Evolutionary conservation across 2,329 filamentous ascomycete species (phyloP).

Genomic region (Exophiala oligosperma): DNA sequence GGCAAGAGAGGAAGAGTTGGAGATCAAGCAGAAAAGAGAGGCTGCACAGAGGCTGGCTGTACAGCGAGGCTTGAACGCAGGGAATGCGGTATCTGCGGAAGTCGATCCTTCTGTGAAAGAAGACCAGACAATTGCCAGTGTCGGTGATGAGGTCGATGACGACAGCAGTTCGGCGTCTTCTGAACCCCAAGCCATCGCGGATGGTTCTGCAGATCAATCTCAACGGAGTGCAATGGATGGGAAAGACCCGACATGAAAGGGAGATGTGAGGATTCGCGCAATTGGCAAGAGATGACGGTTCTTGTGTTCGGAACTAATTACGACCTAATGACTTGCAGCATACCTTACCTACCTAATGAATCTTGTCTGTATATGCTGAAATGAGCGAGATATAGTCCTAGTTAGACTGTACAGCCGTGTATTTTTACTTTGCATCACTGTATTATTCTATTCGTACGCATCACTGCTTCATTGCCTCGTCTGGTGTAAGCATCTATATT

Average conservation of each 20-base stretch:
- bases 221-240: not conserved
- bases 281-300: not conserved
- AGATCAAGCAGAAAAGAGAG: constrained; percentile 53
- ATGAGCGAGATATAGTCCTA: constrained; percentile 4
- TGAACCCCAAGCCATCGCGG: not conserved
- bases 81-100: not conserved
- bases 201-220: not conserved
- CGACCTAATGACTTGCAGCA: constrained; percentile 1
- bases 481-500: too few species aligned
- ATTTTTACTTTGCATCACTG: not conserved
- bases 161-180: not conserved
- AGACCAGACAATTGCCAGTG: not conserved
- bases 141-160: not conserved
- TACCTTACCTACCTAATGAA: not conserved
- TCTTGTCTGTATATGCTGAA: not conserved
- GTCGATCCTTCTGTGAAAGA: not conserved
- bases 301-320: not conserved
- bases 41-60: constrained; percentile 58
- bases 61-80: constrained; percentile 45
- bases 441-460: not conserved
- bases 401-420: constrained; percentile 1
- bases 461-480: too few species aligned
- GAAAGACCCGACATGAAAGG: constrained; percentile 12
- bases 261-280: not conserved
- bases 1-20: constrained; percentile 56